Evolutionary conservation across 257 asterid species (phyloP).

Genomic region (Solanum chilense): DNA sequence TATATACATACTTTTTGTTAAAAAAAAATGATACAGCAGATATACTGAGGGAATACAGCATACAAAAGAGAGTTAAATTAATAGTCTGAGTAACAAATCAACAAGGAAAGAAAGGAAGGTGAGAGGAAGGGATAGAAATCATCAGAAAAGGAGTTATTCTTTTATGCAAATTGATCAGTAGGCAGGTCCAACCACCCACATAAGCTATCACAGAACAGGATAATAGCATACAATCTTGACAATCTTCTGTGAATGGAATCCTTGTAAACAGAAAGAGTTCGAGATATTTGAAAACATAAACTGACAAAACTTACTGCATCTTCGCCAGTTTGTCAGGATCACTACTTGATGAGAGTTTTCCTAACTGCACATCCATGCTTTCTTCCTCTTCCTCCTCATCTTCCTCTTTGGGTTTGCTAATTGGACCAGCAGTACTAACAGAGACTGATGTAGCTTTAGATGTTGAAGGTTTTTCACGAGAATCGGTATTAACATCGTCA

Average conservation of each 20-base stretch:
- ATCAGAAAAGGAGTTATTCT: neutral
- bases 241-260: neutral
- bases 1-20: neutral
- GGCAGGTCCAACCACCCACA: neutral
- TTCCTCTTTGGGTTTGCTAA: constrained; percentile 62
- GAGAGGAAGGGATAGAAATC: neutral
- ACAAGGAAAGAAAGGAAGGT: neutral
- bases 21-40: neutral
- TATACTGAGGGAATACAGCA: neutral
- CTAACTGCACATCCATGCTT: constrained; percentile 79
- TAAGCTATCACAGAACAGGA: neutral
- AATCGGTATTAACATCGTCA: constrained; percentile 18
- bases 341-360: constrained; percentile 47
- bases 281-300: neutral
- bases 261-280: neutral
- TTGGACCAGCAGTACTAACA: constrained; percentile 19
- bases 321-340: constrained; percentile 79
- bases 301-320: constrained; percentile 70
- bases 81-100: neutral
- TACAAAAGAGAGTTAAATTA: neutral
- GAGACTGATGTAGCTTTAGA: constrained; percentile 15
- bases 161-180: neutral
- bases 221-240: neutral
- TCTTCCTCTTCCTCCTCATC: constrained; percentile 95
- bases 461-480: constrained; percentile 33